Evolutionary conservation across 2,329 filamentous ascomycete genomes (phyloP).

Genomic region (Plectosphaerella sp.): DNA sequence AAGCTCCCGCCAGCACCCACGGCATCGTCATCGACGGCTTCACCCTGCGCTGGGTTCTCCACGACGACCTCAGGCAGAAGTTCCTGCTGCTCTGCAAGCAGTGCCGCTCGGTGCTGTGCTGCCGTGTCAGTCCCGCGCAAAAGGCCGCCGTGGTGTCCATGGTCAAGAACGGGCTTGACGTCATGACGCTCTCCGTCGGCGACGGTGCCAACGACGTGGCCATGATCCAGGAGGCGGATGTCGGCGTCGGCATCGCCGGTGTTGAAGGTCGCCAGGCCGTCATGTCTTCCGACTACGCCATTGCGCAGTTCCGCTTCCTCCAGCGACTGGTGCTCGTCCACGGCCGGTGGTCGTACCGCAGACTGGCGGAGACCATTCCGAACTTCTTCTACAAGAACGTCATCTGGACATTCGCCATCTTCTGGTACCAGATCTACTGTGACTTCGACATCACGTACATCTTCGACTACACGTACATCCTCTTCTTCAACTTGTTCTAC

Average conservation of each 20-base stretch:
- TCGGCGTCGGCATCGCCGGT: constrained; percentile 93
- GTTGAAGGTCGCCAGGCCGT: constrained; percentile 88
- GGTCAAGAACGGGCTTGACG: constrained; percentile 91
- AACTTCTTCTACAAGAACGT: constrained; percentile 99
- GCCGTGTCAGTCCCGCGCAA: constrained; percentile 92
- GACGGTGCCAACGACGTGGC: constrained; percentile 95
- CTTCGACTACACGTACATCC: constrained; percentile 96
- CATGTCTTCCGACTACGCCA: constrained; percentile 95
- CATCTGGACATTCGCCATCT: constrained; percentile 92
- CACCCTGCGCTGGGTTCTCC: constrained; percentile 80
- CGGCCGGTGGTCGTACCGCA: constrained; percentile 92
- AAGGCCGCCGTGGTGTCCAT: constrained; percentile 96
- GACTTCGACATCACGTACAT: constrained; percentile 96
- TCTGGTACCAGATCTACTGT: constrained; percentile 96
- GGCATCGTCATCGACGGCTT: constrained; percentile 94
- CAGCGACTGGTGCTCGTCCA: constrained; percentile 83
- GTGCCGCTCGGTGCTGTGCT: constrained; percentile 94
- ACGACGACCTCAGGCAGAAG: constrained; percentile 80
- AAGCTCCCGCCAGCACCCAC: constrained; percentile 81
- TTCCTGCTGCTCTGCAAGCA: constrained; percentile 95
- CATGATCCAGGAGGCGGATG: constrained; percentile 96
- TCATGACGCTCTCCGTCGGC: constrained; percentile 91
- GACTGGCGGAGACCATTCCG: constrained; percentile 86
- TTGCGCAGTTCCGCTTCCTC: constrained; percentile 88
- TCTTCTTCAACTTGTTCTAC: constrained; percentile 94